These are phyloP conservation scores for Agarophyton chilense DNA, from an alignment of 23 red algal species.

Conservation along the genomic window DNA sequence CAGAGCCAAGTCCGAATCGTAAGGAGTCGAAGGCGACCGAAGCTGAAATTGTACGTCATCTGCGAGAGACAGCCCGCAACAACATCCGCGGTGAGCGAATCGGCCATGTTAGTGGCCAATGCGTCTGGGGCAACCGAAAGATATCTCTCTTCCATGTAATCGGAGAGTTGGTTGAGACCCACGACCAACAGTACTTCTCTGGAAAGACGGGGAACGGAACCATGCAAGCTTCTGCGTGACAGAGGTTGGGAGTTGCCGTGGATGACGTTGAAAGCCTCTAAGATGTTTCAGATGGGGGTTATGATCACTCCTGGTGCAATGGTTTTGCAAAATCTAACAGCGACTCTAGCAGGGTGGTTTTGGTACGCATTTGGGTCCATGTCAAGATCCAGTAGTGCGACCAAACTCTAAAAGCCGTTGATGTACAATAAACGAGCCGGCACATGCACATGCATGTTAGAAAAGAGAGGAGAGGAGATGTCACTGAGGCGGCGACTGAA, in stretches of 20 bases:
- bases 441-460: conserved; percentile 87
- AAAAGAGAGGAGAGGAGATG: conserved; percentile 45
- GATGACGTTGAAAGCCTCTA: conserved; percentile 75
- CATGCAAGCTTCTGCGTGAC: conserved; percentile 6
- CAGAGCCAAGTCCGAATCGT: too few relatives aligned
- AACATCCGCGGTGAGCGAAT: conserved; percentile 62
- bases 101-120: conserved; percentile 53
- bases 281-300: conserved; percentile 75
- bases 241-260: conserved; percentile 55
- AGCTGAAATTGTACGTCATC: conserved; percentile 76
- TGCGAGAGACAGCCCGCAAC: conserved; percentile 69
- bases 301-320: conserved; percentile 77
- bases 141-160: conserved; percentile 78
- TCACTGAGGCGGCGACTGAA: conserved; percentile 69
- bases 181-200: conserved; percentile 78
- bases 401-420: conserved; percentile 66
- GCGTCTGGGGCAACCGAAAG: conserved; percentile 17
- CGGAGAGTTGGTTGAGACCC: conserved; percentile 77
- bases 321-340: conserved; percentile 48
- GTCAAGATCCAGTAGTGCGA: conserved; percentile 53
- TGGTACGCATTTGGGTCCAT: conserved; percentile 32
- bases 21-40: too few relatives aligned
- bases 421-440: conserved; percentile 78
- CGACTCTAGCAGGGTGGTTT: conserved; percentile 11
- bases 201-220: conserved; percentile 51